phyloP scores from a whole-genome alignment of 768 basidiomycete species.

The Lyophyllum decastes region DNA sequence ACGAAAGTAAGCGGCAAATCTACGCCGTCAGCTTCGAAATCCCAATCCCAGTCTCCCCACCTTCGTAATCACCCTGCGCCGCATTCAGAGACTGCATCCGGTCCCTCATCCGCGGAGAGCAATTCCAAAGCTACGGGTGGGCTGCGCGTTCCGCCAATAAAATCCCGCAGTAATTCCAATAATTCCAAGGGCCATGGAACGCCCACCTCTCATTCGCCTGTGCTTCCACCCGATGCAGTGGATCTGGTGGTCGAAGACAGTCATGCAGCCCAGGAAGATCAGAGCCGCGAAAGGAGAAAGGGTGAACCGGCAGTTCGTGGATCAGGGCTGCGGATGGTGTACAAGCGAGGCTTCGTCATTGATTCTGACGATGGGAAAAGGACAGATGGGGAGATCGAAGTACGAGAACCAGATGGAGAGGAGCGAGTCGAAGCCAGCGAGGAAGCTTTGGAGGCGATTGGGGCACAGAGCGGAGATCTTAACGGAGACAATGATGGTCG shows the following conservation, averaged over 20 bases:
- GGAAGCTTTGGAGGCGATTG: slow-evolving; percentile 34
- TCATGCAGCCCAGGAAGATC: slow-evolving; percentile 53
- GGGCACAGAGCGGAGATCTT: slow-evolving; percentile 31
- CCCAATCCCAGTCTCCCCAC: slow-evolving; percentile 25
- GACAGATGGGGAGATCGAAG: slow-evolving; percentile 43
- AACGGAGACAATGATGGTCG: slow-evolving; percentile 26
- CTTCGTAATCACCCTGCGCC: slow-evolving; percentile 7
- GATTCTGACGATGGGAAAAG: slow-evolving; percentile 33
- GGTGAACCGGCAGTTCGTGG: slow-evolving; percentile 57
- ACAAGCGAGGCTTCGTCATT: slow-evolving; percentile 47
- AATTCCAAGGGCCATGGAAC: slow-evolving; percentile 24
- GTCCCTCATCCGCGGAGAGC: slow-evolving; percentile 27
- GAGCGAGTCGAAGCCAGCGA: slow-evolving; percentile 42
- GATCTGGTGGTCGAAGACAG: slow-evolving; percentile 83
- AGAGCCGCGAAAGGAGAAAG: slow-evolving; percentile 53
- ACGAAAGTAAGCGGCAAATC: slow-evolving; percentile 24
- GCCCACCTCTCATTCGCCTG: slow-evolving; percentile 18
- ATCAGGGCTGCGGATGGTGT: slow-evolving; percentile 51
- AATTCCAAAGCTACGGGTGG: slow-evolving; percentile 24
- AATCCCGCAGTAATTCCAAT: slow-evolving; percentile 33
- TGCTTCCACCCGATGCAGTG: slow-evolving; percentile 73
- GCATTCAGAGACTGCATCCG: slow-evolving; percentile 13
- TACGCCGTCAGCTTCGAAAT: slow-evolving; percentile 14
- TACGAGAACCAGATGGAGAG: slow-evolving; percentile 29
- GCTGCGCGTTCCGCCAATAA: slow-evolving; percentile 29